Evolutionary conservation across 169 alveolate genomes (phyloP), one percentile per base, ranked within the genome.

Genomic region (Plasmodium coatneyi): DNA sequence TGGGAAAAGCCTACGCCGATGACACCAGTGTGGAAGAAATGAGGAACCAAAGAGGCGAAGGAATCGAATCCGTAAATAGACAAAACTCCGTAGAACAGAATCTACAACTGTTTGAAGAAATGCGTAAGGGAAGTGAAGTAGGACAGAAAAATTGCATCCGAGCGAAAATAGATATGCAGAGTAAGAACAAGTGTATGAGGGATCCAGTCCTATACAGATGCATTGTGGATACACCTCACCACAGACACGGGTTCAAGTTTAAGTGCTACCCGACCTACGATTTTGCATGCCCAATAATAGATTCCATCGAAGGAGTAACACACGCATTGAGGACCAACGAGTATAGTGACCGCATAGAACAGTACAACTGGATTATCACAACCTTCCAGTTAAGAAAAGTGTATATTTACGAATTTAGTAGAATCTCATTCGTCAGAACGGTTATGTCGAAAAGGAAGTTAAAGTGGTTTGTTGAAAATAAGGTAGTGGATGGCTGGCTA

Each of bases 271-370:
- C 99, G 10, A 98, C 99, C 22, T 99, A 99, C 96, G 99, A 99
- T 93, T 99, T 99, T 94, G 99, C 99, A 28, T 99, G 99, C 87
- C 99, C 99, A 16, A 98, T 98, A 74, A 98, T 99, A 28, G 99
- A 99, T 95, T 96, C 99, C 16, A 82, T 97, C 14, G 99, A 98
- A 97, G 99, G 99, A 28, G 99, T 99, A 60, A 98, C 99, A 54
- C 99, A 99, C 93, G 99, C 99, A 7, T 95, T 99, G 80, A 97
- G 99, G 95, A 97, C 99, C 4, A 99, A 98, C 94, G 99, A 99
- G 95, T 99, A 99, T 96, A 97, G 99, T 41, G 99, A 99, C 93
- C 97, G 99, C 92, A 99, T 98, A 41, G 98, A 98, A 2, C 98
- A 98, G 96, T 99, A 99, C 91, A 93, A 98, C 82, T 99, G 99